phyloP scores from a whole-genome alignment of 2,329 filamentous ascomycete species.

The Teratosphaeria destructans region DNA sequence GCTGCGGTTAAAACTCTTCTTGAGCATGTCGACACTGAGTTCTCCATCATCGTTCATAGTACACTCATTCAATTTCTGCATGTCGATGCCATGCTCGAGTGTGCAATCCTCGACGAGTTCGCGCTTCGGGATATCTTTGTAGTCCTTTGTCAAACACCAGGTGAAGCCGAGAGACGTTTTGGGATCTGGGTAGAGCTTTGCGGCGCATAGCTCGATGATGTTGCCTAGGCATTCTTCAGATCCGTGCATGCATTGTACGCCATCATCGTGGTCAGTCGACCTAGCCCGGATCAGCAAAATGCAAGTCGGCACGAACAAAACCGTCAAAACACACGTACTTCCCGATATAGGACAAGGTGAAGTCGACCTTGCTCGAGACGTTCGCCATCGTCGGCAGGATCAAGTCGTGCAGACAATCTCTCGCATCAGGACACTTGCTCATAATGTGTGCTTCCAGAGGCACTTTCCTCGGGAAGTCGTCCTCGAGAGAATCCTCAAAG shows the following conservation, averaged over 20 bases:
- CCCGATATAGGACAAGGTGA: conserved; percentile 83
- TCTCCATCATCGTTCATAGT: conserved; percentile 66
- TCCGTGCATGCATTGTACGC: conserved; percentile 81
- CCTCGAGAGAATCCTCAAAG: conserved; percentile 13
- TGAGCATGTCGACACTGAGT: conserved; percentile 56
- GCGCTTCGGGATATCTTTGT: conserved; percentile 64
- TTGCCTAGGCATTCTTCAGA: conserved; percentile 86
- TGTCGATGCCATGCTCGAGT: conserved; percentile 79
- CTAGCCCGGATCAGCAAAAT: conserved; percentile 26
- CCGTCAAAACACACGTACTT: conserved; percentile 39
- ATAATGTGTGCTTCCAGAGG: conserved; percentile 92
- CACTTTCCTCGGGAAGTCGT: conserved; percentile 38
- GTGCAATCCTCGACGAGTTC: conserved; percentile 79
- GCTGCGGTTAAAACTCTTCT: conserved; percentile 56
- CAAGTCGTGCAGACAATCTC: conserved; percentile 68
- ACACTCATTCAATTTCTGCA: conserved; percentile 71
- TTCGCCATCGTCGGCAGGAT: conserved; percentile 80
- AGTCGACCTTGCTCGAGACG: conserved; percentile 75
- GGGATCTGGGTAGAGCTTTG: conserved; percentile 68
- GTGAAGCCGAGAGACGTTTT: conserved; percentile 87
- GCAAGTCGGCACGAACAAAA: not conserved
- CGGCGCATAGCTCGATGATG: conserved; percentile 86
- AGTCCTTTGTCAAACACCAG: conserved; percentile 75
- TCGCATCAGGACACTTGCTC: conserved; percentile 78
- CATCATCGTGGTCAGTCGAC: conserved; percentile 61